phyloP scores from a whole-genome alignment of 768 basidiomycete genomes.

The Lenzites betulinus region DNA sequence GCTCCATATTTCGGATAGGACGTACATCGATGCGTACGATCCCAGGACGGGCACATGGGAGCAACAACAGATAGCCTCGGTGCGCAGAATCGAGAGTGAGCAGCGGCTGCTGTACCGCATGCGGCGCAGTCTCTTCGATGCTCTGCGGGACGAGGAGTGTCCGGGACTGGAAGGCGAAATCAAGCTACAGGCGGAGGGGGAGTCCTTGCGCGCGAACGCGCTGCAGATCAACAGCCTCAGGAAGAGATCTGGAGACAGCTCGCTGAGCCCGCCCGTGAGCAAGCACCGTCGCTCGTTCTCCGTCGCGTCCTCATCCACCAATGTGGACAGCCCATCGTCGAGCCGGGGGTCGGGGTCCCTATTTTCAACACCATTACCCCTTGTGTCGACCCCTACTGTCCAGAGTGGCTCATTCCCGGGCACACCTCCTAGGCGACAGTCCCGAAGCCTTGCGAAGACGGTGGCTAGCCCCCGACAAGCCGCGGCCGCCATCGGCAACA shows the following conservation, averaged over 20 bases:
- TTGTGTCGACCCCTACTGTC: no score
- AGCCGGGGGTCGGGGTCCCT: not conserved
- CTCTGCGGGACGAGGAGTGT: constrained; percentile 59
- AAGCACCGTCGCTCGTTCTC: constrained; percentile 7
- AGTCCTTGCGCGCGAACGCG: not conserved
- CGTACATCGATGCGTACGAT: constrained; percentile 66
- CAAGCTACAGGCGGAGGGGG: constrained; percentile 39
- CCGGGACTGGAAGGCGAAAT: constrained; percentile 58
- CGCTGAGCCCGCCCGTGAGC: not conserved
- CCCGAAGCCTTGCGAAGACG: not conserved
- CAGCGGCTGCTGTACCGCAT: constrained; percentile 65
- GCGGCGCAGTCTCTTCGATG: constrained; percentile 59
- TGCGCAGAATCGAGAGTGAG: constrained; percentile 58
- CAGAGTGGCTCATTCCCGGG: not conserved
- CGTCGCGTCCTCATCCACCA: not conserved
- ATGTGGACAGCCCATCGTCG: not conserved
- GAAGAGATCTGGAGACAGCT: constrained; percentile 5
- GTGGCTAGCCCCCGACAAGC: not conserved
- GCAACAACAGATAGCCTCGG: constrained; percentile 60
- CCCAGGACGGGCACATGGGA: constrained; percentile 61
- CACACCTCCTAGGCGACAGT: not conserved
- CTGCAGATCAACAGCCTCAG: not conserved
- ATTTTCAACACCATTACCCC: no score
- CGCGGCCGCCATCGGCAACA: no score
- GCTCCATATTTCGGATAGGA: constrained; percentile 50